These are phyloP conservation scores for Backusella sp. DNA, from an alignment of 192 early-diverging fungal genomes.

Conservation along the genomic window DNA sequence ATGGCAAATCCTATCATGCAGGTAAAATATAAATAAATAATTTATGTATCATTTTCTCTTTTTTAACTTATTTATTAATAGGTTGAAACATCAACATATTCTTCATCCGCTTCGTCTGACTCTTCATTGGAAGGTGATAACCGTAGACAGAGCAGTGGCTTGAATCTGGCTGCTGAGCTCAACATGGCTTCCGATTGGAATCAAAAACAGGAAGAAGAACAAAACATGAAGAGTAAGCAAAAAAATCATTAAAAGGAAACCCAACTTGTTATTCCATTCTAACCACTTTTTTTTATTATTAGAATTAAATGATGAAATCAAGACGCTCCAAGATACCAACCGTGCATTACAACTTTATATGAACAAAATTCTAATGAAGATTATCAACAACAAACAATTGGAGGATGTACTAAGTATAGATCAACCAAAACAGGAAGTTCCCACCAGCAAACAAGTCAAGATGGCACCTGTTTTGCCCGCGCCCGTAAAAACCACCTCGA, in stretches of 20 bases:
- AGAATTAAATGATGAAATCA: conserved; percentile 58
- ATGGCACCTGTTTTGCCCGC: not conserved
- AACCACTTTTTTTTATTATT: not conserved
- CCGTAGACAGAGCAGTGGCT: conserved; percentile 17
- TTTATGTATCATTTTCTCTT: not conserved
- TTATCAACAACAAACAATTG: conserved; percentile 58
- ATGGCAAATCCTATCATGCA: conserved; percentile 60
- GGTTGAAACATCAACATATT: not conserved
- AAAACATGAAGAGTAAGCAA: conserved; percentile 24
- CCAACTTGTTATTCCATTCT: not conserved
- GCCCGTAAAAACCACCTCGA: conserved; percentile 8
- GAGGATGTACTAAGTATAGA: conserved; percentile 46
- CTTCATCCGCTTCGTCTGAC: not conserved
- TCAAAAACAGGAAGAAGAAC: conserved; percentile 9
- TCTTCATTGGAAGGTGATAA: not conserved
- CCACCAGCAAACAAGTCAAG: not conserved
- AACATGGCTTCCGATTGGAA: conserved; percentile 11
- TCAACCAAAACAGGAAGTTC: conserved; percentile 29
- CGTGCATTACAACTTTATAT: conserved; percentile 69
- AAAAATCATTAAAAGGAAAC: not conserved
- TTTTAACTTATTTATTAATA: not conserved
- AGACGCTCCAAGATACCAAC: conserved; percentile 62
- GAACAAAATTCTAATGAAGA: conserved; percentile 74
- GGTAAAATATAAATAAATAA: conserved; percentile 34
- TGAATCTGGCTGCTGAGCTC: conserved; percentile 39